Base-by-base conservation (phyloP, 352 stramenopile species). In the Globisporangium echinulatum region DNA sequence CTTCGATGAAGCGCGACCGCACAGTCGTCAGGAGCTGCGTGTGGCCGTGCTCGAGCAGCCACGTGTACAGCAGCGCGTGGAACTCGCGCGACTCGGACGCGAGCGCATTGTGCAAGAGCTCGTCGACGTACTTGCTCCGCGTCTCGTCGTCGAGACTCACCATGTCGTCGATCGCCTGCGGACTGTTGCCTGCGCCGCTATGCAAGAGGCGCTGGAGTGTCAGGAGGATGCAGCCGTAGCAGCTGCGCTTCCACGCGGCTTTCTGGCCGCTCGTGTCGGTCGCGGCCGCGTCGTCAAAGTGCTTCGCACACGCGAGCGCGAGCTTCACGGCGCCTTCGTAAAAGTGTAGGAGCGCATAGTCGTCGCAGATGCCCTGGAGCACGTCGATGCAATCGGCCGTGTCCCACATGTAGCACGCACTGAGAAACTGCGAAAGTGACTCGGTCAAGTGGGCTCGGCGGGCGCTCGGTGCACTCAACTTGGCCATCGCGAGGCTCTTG, bases 251-350 rank as follows among this genome's bases (percentile, higher is more conserved):
- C 79, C 77, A 89, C 3, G 66, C 74, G 11, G 79, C 62, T 51
- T 87, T 92, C 10, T 79, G 67, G 33, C 82, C 82, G 38, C 72
- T 90, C 10, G 87, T 52, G 55, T 92, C 84, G 4, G 69, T 79
- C 13, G 75, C 77, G 7, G 72, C 80, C 1, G 78, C 84, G 56
- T 85, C 82, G 54, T 90, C 70, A 47, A 94, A 91, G 64, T 92
- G 79, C 54, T 88, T 85, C 0, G 83, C 85, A 19, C 82, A 92
- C 9, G 85, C 82, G 2, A 94, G 74, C 15, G 82, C 74, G 14
- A 94, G 71, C 67, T 90, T 92, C 47, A 94, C 85, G 4, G 89
- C 81, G n/a, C 85, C 85, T 70, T 94, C 83, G 62, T 93, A 92
- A 54, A 79, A 94, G 40, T 88, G 77, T 10, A 94, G 65, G 40